Evolutionary conservation across 108 stramenopile genomes (phyloP), one percentile per base, ranked within the genome.

Genomic region (Cyclostephanos tholiformis): DNA sequence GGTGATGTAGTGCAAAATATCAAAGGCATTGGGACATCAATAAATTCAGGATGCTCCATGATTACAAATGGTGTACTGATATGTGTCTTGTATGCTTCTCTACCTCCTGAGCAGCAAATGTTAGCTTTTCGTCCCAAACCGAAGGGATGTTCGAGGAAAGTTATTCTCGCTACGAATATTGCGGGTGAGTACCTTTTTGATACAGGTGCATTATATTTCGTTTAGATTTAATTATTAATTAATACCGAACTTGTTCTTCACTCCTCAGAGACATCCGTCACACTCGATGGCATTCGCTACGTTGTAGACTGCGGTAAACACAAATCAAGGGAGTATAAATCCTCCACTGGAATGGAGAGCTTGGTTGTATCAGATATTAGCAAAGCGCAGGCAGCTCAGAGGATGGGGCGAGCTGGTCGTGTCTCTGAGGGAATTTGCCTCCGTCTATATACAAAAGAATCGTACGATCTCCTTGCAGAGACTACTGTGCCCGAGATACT

Each of bases 101-200:
- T 94, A 32, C 90, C 91, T 46, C 86, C 92, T 6, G 88, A 88
- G 69, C 80, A 70, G 16, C 95, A 95, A 70, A 75, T 86, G 84
- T 59, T 88, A 49, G 89, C 87, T 4, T 94, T 95, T 83, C 69
- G 79, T 22, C 86, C 89, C 38, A 88, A 89, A 69, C 91, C 94
- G 38, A 55, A 77, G 2, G 90, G 86, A 9, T 87, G 89, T 56
- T 49, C 69, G 30, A 80, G 93, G 27, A 96, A 98, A 74, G 93
- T 97, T 25, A 88, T 99, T 68, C 72, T 99, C 60, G 85, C 96
- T 6, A 99, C 99, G 25, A 99, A 98, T 77, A 97, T 99, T 75
- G 80, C 75, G 30, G 75, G 75, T 76, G 32, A 53, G 67, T 76
- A 4, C 4, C 25, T 13, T 26, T 4, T 57, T 57, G 56, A 57